phyloP scores from a whole-genome alignment of 495 filamentous ascomycete species.

The Neurospora intermedia region DNA sequence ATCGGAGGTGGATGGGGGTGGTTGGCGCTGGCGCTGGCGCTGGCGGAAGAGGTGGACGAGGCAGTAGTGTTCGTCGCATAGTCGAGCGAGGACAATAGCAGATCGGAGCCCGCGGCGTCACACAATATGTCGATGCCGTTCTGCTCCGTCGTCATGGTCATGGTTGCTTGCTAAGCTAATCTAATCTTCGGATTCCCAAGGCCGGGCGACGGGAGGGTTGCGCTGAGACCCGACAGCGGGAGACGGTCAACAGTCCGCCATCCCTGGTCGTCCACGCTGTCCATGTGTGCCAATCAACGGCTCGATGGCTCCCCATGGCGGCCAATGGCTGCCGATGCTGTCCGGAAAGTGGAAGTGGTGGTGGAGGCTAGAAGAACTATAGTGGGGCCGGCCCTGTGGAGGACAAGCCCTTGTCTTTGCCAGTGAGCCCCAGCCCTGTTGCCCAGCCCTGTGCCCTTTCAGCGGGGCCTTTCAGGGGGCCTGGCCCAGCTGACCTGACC shows the following conservation, averaged over 20 bases:
- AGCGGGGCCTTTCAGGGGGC: neutral
- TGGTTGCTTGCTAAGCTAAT: neutral
- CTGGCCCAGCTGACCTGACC: neutral
- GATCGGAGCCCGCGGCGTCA: constrained; percentile 12
- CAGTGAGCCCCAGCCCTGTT: neutral
- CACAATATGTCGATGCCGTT: constrained; percentile 17
- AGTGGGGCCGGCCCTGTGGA: neutral
- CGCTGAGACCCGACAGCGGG: neutral
- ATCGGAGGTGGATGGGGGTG: neutral
- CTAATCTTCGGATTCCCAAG: neutral
- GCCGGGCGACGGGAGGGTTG: neutral
- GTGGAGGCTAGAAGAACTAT: neutral
- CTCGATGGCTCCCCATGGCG: neutral
- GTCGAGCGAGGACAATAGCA: neutral
- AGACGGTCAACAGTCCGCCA: neutral
- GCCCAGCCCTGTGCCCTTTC: neutral
- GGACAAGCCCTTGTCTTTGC: neutral
- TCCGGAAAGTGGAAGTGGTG: neutral
- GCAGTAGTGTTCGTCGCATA: neutral
- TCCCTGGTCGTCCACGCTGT: neutral
- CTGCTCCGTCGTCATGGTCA: constrained; percentile 8
- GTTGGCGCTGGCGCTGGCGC: neutral
- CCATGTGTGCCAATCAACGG: no score
- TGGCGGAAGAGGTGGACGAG: neutral
- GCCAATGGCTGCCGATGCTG: neutral